A percentile compares a stretch with the other conserved stretches of the same genome.
Evolutionary conservation across 2,329 filamentous ascomycete genomes (phyloP).

Genomic region (Ophiostoma ulmi): DNA sequence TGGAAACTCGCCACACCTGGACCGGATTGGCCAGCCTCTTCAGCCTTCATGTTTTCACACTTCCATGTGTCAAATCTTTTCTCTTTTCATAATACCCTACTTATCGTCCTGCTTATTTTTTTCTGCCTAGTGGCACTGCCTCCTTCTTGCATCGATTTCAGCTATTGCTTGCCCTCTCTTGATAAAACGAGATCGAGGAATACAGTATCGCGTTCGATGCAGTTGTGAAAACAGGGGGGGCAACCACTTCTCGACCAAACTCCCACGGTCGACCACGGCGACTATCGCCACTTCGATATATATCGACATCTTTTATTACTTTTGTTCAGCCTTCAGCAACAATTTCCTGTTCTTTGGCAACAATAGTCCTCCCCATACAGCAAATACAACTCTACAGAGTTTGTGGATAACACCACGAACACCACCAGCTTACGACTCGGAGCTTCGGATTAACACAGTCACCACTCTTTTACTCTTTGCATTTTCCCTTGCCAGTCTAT

Average conservation of each 20-base stretch:
- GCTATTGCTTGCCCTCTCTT: background rate
- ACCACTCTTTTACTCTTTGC: conserved; percentile 1
- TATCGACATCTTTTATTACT: background rate
- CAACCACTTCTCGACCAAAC: background rate
- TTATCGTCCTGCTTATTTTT: background rate
- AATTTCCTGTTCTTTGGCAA: conserved; percentile 6
- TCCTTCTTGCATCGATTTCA: conserved; percentile 2
- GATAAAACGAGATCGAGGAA: conserved; percentile 7
- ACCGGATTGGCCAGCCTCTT: background rate
- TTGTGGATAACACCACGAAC: conserved; percentile 9
- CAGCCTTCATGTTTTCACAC: background rate
- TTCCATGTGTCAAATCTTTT: background rate
- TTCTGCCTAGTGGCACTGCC: conserved; percentile 2
- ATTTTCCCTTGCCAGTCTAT: conserved; percentile 9
- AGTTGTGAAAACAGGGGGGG: conserved; percentile 3
- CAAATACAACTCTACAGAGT: background rate
- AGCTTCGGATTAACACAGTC: conserved; percentile 13
- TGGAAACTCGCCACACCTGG: conserved; percentile 14
- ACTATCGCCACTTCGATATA: background rate
- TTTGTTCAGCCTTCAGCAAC: background rate
- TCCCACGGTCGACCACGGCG: background rate
- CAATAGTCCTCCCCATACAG: background rate
- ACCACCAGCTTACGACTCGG: conserved; percentile 14
- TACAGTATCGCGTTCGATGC: background rate
- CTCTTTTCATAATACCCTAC: background rate